Percentiles rank a stretch among this genome's conserved stretches.
These are phyloP conservation scores for Musa acuminata DNA, from an alignment of 176 grass and related monocot species.

Conservation along the genomic window DNA sequence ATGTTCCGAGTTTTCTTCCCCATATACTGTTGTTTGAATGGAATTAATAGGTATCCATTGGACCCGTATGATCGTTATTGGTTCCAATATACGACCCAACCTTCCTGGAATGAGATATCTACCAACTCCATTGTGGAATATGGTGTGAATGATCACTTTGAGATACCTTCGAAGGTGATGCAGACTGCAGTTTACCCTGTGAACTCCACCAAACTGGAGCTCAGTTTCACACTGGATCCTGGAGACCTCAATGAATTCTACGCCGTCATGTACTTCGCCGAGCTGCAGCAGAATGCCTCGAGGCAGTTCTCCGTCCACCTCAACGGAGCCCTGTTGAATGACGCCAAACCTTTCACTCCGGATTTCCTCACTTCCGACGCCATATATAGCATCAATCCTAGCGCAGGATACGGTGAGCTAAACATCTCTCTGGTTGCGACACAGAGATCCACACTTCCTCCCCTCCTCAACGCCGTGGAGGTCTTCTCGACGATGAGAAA, in stretches of 20 bases:
- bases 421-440: not conserved
- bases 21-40: not conserved
- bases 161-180: not conserved
- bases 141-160: not conserved
- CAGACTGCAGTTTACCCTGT: not conserved
- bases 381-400: not conserved
- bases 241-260: constrained; percentile 1
- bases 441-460: not conserved
- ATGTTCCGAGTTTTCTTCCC: not conserved
- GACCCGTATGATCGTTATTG: constrained; percentile 1
- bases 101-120: constrained; percentile 2
- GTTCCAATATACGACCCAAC: not conserved
- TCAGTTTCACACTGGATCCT: not conserved
- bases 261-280: not conserved
- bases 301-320: not conserved
- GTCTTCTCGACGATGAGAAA: not conserved
- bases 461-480: constrained; percentile 10
- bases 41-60: not conserved
- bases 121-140: not conserved
- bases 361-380: not conserved
- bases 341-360: not conserved
- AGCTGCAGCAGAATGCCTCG: not conserved
- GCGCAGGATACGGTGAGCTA: not conserved
- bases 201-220: not conserved
- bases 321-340: not conserved